Conservation (phyloP, 2,329 filamentous ascomycete species). For the Cadophora gregata region DNA sequence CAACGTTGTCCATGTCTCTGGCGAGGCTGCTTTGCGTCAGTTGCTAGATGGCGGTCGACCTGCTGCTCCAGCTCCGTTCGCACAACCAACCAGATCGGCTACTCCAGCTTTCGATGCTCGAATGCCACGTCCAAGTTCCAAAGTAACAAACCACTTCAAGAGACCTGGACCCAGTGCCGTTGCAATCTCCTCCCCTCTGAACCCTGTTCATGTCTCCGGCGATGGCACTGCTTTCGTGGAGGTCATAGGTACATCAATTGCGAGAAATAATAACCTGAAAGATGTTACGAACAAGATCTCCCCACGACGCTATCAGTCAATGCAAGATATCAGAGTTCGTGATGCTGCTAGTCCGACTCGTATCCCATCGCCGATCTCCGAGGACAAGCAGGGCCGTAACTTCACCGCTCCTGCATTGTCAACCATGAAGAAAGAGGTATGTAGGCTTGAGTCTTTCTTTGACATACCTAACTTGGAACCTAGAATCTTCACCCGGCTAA, state of each 20-base stretch:
- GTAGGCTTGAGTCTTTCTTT: neutral
- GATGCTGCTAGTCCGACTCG: conserved; percentile 22
- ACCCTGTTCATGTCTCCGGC: neutral
- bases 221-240: conserved; percentile 12
- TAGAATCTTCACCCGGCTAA: conserved; percentile 24
- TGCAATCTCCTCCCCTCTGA: neutral
- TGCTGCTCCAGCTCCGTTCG: neutral
- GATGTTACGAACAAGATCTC: neutral
- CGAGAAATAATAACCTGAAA: neutral
- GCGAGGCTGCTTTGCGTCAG: neutral
- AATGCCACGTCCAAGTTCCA: neutral
- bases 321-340: conserved; percentile 5
- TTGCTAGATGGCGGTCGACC: neutral
- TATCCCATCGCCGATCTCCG: conserved; percentile 23
- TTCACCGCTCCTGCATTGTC: conserved; percentile 28
- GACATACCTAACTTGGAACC: conserved; percentile 17
- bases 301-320: conserved; percentile 17
- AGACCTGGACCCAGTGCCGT: conserved; percentile 7
- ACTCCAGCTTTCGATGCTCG: neutral
- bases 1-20: neutral
- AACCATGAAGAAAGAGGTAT: conserved; percentile 33
- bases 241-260: neutral
- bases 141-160: neutral
- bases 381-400: conserved; percentile 21
- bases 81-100: neutral